Conservation (phyloP, 495 filamentous ascomycete species). For the Letharia lupina region DNA sequence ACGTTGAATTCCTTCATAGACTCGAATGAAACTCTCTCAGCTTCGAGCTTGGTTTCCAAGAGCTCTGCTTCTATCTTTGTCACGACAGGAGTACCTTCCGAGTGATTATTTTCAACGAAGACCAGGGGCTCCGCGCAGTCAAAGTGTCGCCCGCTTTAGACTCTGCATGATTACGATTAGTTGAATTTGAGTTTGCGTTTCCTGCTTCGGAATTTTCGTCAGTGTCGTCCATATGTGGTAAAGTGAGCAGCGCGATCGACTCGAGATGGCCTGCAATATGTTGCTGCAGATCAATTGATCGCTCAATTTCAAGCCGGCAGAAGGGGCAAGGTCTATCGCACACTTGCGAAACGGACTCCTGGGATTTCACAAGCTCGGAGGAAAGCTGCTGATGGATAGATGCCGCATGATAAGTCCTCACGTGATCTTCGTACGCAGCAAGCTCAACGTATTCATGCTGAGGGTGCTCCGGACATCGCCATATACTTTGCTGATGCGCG, state of each 20-base stretch:
- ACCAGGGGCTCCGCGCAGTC: conserved; percentile 11
- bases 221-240: neutral
- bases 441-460: neutral
- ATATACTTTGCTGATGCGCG: conserved; percentile 13
- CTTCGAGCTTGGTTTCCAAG: neutral
- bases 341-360: conserved; percentile 5
- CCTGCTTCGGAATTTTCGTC: neutral
- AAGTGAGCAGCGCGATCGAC: neutral
- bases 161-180: neutral
- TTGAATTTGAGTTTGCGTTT: conserved; percentile 3
- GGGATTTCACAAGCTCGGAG: conserved; percentile 1
- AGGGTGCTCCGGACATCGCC: conserved; percentile 15
- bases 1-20: neutral
- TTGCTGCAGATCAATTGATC: conserved; percentile 10
- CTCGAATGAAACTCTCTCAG: neutral
- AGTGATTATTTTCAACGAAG: neutral
- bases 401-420: conserved; percentile 1
- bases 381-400: neutral
- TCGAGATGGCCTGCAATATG: conserved; percentile 15
- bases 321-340: conserved; percentile 15
- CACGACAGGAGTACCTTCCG: neutral
- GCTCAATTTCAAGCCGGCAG: conserved; percentile 5
- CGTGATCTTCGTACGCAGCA: conserved; percentile 10
- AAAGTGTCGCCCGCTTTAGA: conserved; percentile 19
- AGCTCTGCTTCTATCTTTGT: neutral